Conservation (phyloP, 2,329 filamentous ascomycete species). For the Neopestalotiopsis sp. region DNA sequence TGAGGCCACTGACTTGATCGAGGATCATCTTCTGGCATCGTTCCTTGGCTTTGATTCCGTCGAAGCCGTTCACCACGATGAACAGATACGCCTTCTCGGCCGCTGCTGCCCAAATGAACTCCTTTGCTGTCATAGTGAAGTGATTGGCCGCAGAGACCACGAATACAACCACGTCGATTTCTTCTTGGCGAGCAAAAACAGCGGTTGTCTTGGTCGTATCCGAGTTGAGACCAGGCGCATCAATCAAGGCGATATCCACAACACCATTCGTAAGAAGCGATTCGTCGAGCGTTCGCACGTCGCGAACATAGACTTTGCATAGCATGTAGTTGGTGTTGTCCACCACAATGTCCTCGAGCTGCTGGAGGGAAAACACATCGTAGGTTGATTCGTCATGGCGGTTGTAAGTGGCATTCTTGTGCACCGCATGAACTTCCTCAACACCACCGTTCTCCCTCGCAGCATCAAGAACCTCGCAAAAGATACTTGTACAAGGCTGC, state of each 20-base stretch:
- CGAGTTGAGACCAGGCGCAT: conserved; percentile 92
- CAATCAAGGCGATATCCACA: conserved; percentile 96
- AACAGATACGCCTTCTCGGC: conserved; percentile 99
- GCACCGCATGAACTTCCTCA: conserved; percentile 95
- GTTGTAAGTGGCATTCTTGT: conserved; percentile 80
- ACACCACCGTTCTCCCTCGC: conserved; percentile 87
- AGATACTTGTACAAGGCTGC: conserved; percentile 97
- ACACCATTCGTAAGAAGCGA: conserved; percentile 96
- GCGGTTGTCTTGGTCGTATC: conserved; percentile 97
- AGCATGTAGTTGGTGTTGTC: conserved; percentile 90
- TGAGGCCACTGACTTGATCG: conserved; percentile 86
- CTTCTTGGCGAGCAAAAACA: conserved; percentile 94
- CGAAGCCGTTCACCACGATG: conserved; percentile 97
- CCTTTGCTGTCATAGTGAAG: conserved; percentile 96
- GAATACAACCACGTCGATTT: conserved; percentile 98
- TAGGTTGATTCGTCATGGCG: conserved; percentile 94
- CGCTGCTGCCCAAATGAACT: conserved; percentile 95
- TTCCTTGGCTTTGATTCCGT: conserved; percentile 90
- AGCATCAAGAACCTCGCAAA: conserved; percentile 94
- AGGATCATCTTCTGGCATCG: conserved; percentile 92
- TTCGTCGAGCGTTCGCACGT: conserved; percentile 86
- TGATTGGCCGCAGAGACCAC: conserved; percentile 98
- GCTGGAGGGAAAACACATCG: conserved; percentile 77
- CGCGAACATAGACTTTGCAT: conserved; percentile 96
- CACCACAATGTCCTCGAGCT: conserved; percentile 87